Base-by-base conservation (phyloP, 2,329 filamentous ascomycete species). In the Ampelomyces quisqualis region DNA sequence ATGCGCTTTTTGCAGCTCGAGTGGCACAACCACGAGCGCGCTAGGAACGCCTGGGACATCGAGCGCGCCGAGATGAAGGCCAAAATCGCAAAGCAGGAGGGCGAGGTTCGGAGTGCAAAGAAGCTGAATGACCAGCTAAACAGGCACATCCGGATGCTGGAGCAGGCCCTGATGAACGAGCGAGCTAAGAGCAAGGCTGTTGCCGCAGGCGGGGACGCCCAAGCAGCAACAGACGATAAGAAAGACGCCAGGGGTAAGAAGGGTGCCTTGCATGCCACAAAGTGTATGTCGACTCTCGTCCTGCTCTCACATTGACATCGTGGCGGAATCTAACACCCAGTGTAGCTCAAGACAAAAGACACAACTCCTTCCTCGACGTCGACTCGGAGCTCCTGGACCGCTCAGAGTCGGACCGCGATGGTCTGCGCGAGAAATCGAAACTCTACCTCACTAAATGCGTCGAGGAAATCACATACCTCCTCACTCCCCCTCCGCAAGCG, bases 1-100 rank as follows among this genome's bases (percentile, higher is more conserved):
- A 98, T 98, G 93, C 90, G 93, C 70, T 98, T 98, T 69, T 82
- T 98, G 26, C 93, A 98, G 73, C 93, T 93, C 33, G 91, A 98
- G 80, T 98, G 93, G 93, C 93, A 98, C 72, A 86, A 89, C 56
- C 91, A 98, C 70, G 93, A 98, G 73, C 87, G 93, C 71, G 93
- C 96, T 66, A 84, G 93, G 60, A 98, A 98, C 72, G 85, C 90
- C 24, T 98, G 93, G 93, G 93, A 98, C 71, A 98, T 98, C 67
- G 93, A 98, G 72, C 85, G 90, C 65, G 93, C 95, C 60, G 93
- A 98, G 74, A 97, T 98, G 93, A 95, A 95, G 75, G 90, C 88
- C 55, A 85, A 94, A 63, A 96, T 98, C 73, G 91, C 91, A 36
- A 86, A 88, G 61, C 81, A 97, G 52, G 93, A 98, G 71, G 93